These are phyloP conservation scores for Candida berthetii DNA, from an alignment of 805 yeast species.

Conservation along the genomic window DNA sequence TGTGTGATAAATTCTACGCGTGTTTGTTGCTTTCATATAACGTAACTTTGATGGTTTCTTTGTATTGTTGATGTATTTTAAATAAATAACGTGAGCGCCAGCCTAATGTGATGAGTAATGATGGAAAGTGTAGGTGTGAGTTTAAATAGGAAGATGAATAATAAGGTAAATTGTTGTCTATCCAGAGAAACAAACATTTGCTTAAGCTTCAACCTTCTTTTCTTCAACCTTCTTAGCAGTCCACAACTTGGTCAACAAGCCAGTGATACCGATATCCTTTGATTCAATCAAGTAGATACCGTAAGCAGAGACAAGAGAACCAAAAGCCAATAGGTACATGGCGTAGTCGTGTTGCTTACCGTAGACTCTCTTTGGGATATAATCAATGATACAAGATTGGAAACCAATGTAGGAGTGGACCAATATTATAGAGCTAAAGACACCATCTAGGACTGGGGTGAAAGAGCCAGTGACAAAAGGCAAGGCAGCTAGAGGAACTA, in stretches of 20 bases:
- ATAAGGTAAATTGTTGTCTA: too few species aligned
- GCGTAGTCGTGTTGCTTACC: slow-evolving; percentile 73
- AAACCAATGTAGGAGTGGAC: slow-evolving; percentile 84
- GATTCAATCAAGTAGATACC: slow-evolving; percentile 76
- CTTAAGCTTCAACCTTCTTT: background rate
- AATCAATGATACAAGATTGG: slow-evolving; percentile 87
- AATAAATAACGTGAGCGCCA: background rate
- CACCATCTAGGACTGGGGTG: slow-evolving; percentile 66
- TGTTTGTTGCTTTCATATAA: too few species aligned
- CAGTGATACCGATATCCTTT: slow-evolving; percentile 72
- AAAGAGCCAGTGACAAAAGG: slow-evolving; percentile 76
- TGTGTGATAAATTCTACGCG: too few species aligned
- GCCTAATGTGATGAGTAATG: background rate
- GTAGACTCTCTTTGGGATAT: slow-evolving; percentile 81
- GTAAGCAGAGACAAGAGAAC: slow-evolving; percentile 62
- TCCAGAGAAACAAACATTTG: too few species aligned
- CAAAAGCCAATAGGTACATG: slow-evolving; percentile 59
- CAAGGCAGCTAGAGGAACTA: slow-evolving; percentile 70
- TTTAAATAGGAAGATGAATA: too few species aligned
- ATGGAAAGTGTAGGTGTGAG: too few species aligned
- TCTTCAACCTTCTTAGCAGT: background rate
- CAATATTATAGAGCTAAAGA: slow-evolving; percentile 57
- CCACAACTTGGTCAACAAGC: slow-evolving; percentile 63
- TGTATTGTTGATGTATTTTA: too few species aligned
- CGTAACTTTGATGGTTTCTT: background rate